Conservation (phyloP, 345 rosid genomes). For the Dovyalis caffra region DNA sequence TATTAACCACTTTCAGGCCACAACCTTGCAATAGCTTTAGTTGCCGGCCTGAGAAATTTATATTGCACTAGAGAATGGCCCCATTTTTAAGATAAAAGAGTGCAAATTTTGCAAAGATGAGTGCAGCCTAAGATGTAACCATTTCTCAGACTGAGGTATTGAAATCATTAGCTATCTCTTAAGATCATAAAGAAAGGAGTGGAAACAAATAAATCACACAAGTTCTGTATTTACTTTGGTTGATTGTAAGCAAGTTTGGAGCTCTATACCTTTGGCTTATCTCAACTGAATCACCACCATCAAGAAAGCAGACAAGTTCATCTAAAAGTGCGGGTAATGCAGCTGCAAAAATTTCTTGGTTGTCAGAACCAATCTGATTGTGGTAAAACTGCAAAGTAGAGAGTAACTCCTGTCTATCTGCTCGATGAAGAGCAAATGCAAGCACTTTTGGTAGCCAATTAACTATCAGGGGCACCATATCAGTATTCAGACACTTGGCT, state of each 20-base stretch:
- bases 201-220: too few relatives aligned
- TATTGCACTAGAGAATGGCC: not conserved
- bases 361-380: slow-evolving; percentile 74
- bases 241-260: not conserved
- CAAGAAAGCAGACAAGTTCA: slow-evolving; percentile 86
- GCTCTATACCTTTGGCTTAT: slow-evolving; percentile 61
- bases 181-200: too few relatives aligned
- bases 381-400: slow-evolving; percentile 82
- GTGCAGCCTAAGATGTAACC: not conserved
- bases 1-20: not conserved
- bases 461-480: slow-evolving; percentile 69
- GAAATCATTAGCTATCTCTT: too few relatives aligned
- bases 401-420: slow-evolving; percentile 57
- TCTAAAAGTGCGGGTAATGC: slow-evolving; percentile 92
- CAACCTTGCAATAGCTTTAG: not conserved
- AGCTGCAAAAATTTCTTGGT: slow-evolving; percentile 86
- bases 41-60: not conserved
- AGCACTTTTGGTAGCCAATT: slow-evolving; percentile 93
- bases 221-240: too few relatives aligned
- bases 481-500: slow-evolving; percentile 69
- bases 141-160: too few relatives aligned
- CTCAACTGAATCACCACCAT: slow-evolving; percentile 68
- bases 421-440: slow-evolving; percentile 79
- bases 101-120: not conserved
- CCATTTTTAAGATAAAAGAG: not conserved